Evolutionary conservation across 768 basidiomycete genomes (phyloP).

Genomic region (Leucocoprinus sp.): DNA sequence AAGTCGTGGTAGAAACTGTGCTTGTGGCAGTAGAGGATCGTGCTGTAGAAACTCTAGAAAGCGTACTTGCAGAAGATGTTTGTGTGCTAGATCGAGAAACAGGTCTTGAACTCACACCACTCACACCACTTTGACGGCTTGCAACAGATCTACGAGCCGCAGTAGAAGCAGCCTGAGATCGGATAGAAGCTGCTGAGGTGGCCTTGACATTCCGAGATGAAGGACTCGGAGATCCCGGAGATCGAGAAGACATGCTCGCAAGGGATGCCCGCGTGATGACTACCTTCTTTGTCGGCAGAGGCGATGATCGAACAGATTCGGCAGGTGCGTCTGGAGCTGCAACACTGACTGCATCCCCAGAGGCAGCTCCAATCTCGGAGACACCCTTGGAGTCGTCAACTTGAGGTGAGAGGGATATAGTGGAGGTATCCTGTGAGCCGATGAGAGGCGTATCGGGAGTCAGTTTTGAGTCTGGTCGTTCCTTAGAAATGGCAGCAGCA

Average conservation of each 20-base stretch:
- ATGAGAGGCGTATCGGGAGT: constrained; percentile 33
- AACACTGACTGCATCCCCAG: background rate
- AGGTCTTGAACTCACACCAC: too few species aligned
- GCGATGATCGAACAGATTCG: constrained; percentile 9
- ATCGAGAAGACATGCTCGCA: constrained; percentile 18
- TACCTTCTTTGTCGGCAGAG: constrained; percentile 17
- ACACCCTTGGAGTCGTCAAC: too few species aligned
- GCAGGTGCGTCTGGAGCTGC: constrained; percentile 11
- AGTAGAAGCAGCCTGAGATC: constrained; percentile 18
- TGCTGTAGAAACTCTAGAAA: constrained; percentile 1
- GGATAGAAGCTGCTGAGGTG: constrained; percentile 27
- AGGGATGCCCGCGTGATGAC: constrained; percentile 22
- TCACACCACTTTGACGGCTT: too few species aligned
- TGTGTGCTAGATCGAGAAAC: constrained; percentile 22
- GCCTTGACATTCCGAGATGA: constrained; percentile 15
- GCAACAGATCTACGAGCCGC: constrained; percentile 11
- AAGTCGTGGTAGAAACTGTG: constrained; percentile 15
- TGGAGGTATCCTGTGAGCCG: constrained; percentile 12
- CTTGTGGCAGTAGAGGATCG: constrained; percentile 13
- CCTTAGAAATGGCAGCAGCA: constrained; percentile 19
- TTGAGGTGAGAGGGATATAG: constrained; percentile 11
- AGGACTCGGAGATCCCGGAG: constrained; percentile 5
- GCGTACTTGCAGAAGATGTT: constrained; percentile 10
- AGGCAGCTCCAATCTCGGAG: too few species aligned
- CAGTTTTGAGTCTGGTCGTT: constrained; percentile 66